These are phyloP conservation scores for Paraurostyla sp. DNA, from an alignment of 73 alveolate species.

Conservation along the genomic window DNA sequence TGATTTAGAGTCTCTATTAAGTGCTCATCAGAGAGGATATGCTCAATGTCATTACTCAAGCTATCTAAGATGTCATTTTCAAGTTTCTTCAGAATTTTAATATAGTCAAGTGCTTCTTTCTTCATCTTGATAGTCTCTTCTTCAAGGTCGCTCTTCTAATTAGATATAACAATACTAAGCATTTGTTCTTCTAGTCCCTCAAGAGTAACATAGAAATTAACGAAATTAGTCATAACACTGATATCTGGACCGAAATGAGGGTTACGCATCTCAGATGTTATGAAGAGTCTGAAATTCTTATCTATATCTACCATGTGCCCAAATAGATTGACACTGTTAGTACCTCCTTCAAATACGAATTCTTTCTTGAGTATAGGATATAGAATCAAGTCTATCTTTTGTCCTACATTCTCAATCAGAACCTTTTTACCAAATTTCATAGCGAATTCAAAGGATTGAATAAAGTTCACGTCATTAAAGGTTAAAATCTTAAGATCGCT, in stretches of 20 bases:
- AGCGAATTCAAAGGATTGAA: slow-evolving; percentile 86
- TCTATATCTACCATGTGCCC: slow-evolving; percentile 92
- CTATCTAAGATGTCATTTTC: slow-evolving; percentile 66
- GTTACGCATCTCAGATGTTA: slow-evolving; percentile 98
- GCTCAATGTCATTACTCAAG: slow-evolving; percentile 77
- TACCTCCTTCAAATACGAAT: slow-evolving; percentile 91
- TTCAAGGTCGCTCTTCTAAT: slow-evolving; percentile 94
- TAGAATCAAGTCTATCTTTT: slow-evolving; percentile 86
- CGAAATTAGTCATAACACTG: slow-evolving; percentile 94
- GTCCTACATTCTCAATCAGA: slow-evolving; percentile 98
- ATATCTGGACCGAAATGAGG: slow-evolving; percentile 99
- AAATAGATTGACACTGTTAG: slow-evolving; percentile 83
- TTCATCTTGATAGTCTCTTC: slow-evolving; percentile 75
- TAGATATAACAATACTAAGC: slow-evolving; percentile 98
- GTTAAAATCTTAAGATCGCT: slow-evolving; percentile 50
- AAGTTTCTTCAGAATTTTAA: slow-evolving; percentile 60
- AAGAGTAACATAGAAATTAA: slow-evolving; percentile 87
- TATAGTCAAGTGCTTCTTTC: slow-evolving; percentile 63
- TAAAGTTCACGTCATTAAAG: slow-evolving; percentile 82
- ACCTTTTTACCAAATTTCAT: slow-evolving; percentile 96
- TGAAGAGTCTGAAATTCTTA: slow-evolving; percentile 91
- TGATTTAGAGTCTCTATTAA: slow-evolving; percentile 91
- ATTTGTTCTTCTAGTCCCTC: slow-evolving; percentile 97
- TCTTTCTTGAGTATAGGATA: slow-evolving; percentile 96
- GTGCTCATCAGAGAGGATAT: slow-evolving; percentile 93